Percentiles rank a stretch among this genome's conserved stretches.
These are phyloP conservation scores for Blastocrithidia nonstop DNA, from an alignment of 208 protist species.

Conservation along the genomic window DNA sequence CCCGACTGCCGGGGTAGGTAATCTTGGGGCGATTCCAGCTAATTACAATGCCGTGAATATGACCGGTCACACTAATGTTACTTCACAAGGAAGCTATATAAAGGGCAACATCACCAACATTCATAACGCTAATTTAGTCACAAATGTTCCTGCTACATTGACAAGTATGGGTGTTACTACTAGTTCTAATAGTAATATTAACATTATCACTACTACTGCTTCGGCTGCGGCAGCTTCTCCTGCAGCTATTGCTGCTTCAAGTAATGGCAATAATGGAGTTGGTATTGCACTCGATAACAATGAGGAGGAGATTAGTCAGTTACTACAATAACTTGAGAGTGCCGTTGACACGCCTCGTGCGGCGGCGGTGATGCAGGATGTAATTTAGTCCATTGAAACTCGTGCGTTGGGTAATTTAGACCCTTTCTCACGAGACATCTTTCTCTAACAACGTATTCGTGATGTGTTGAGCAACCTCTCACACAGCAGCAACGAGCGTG, in stretches of 20 bases:
- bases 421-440: constrained; percentile 49
- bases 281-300: too few species aligned
- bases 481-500: constrained; percentile 23
- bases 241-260: constrained; percentile 8
- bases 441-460: constrained; percentile 72
- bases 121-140: too few species aligned
- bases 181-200: constrained; percentile 8
- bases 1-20: constrained; percentile 8
- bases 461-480: constrained; percentile 61
- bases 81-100: too few species aligned
- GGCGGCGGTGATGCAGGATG: constrained; percentile 51
- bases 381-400: constrained; percentile 56
- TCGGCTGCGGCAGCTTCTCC: not conserved
- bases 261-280: constrained; percentile 6
- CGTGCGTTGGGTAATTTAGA: constrained; percentile 67
- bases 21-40: too few species aligned
- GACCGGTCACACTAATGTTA: too few species aligned
- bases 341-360: constrained; percentile 48
- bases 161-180: not conserved
- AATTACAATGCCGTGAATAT: too few species aligned
- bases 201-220: not conserved
- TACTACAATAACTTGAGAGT: constrained; percentile 58
- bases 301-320: constrained; percentile 68
- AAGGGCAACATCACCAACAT: too few species aligned
- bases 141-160: not conserved